phyloP scores from a whole-genome alignment of 257 asterid species.

The Verbascum thapsus region DNA sequence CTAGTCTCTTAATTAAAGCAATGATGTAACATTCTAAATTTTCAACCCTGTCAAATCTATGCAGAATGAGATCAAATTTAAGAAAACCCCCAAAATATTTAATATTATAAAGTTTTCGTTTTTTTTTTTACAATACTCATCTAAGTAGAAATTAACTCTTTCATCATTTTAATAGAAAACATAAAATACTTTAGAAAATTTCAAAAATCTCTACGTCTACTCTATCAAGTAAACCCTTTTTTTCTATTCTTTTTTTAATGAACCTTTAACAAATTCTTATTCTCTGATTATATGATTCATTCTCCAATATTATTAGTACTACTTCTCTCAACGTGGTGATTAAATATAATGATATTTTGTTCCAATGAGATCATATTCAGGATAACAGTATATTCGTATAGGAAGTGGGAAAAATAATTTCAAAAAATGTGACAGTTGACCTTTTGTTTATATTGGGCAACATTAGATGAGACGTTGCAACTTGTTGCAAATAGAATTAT shows the following conservation, averaged over 20 bases:
- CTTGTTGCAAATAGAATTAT: neutral
- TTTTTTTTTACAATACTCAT: too few relatives aligned
- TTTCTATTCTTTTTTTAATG: neutral
- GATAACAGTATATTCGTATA: neutral
- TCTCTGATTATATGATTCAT: slow-evolving; percentile 16
- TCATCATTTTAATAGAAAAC: too few relatives aligned
- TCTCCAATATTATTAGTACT: neutral
- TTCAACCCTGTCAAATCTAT: too few relatives aligned
- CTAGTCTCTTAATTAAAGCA: too few relatives aligned
- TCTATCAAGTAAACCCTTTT: neutral
- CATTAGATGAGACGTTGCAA: neutral
- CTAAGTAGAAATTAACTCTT: too few relatives aligned
- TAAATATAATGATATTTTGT: neutral
- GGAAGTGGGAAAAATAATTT: neutral
- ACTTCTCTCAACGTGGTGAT: slow-evolving; percentile 8
- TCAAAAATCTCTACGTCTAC: neutral
- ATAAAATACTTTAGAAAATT: too few relatives aligned
- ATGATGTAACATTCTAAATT: too few relatives aligned
- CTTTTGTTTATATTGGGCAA: neutral
- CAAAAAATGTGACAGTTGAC: neutral
- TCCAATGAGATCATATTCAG: slow-evolving; percentile 25
- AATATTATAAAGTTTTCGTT: too few relatives aligned
- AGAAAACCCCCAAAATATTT: too few relatives aligned
- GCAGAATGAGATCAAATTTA: too few relatives aligned
- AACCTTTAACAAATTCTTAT: slow-evolving; percentile 5